Percentiles rank a stretch among this genome's conserved stretches.
Conservation (phyloP, 1,284 basidiomycete genomes). For the Bjerkandera adusta region DNA sequence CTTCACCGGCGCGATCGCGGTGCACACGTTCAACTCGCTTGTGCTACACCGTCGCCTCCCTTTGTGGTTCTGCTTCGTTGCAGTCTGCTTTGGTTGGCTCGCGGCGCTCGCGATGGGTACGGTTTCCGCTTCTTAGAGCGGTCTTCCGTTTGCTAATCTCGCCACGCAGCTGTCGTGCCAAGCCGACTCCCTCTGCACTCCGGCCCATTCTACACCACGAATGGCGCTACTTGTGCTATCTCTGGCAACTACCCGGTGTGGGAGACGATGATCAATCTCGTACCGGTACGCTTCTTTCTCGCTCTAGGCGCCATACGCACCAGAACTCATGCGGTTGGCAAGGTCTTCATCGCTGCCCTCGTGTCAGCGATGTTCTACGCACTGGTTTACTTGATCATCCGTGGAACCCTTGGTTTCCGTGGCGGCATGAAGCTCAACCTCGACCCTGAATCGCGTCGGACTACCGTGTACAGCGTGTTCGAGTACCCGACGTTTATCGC, state of each 20-base stretch:
- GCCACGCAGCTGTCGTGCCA: slow-evolving; percentile 18
- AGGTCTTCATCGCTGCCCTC: slow-evolving; percentile 58
- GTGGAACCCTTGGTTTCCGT: slow-evolving; percentile 45
- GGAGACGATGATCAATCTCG: slow-evolving; percentile 50
- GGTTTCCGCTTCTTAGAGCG: slow-evolving; percentile 13
- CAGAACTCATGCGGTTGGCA: not conserved
- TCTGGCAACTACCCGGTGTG: slow-evolving; percentile 37
- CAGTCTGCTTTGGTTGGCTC: slow-evolving; percentile 54
- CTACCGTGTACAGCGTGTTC: slow-evolving; percentile 28
- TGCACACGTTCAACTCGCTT: slow-evolving; percentile 69
- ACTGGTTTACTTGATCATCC: slow-evolving; percentile 54
- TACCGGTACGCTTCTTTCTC: slow-evolving; percentile 52
- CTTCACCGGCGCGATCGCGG: slow-evolving; percentile 61
- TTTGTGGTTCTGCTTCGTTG: slow-evolving; percentile 40
- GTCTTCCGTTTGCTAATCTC: slow-evolving; percentile 1
- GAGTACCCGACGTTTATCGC: slow-evolving; percentile 60
- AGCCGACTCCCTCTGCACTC: slow-evolving; percentile 40
- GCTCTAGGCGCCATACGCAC: not conserved
- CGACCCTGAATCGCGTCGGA: slow-evolving; percentile 45
- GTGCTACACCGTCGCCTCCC: slow-evolving; percentile 52
- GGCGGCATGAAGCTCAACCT: slow-evolving; percentile 46
- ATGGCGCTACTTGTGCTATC: slow-evolving; percentile 52
- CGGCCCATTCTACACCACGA: slow-evolving; percentile 49
- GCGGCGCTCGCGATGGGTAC: slow-evolving; percentile 46
- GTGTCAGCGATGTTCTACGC: slow-evolving; percentile 56